Evolutionary conservation across 192 early-diverging fungal species (phyloP).

Genomic region (Coemansia sp.): DNA sequence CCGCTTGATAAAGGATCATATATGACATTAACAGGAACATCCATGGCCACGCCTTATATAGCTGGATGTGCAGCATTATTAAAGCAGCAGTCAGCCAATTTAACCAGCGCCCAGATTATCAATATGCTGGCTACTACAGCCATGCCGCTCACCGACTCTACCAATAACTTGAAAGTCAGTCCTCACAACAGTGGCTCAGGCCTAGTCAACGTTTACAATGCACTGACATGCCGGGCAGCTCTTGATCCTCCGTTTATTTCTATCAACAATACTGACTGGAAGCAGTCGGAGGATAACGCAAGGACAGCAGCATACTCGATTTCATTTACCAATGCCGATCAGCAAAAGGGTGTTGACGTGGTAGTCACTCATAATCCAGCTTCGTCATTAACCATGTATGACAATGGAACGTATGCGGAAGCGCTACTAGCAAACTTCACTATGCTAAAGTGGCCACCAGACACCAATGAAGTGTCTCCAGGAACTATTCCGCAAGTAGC

Average conservation of each 20-base stretch:
- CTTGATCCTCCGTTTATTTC: constrained; percentile 59
- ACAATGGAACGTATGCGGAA: constrained; percentile 3
- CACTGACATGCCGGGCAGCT: constrained; percentile 52
- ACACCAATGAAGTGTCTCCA: neutral
- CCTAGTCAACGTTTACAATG: constrained; percentile 65
- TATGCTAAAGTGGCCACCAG: constrained; percentile 7
- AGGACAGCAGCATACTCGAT: neutral
- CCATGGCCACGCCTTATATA: constrained; percentile 75
- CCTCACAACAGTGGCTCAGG: constrained; percentile 62
- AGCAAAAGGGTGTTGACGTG: constrained; percentile 2
- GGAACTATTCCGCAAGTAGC: constrained; percentile 9
- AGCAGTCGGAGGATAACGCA: neutral
- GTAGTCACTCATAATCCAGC: constrained; percentile 1
- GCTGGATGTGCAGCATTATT: constrained; percentile 67
- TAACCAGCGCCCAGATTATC: constrained; percentile 13
- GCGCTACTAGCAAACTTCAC: neutral
- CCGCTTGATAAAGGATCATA: constrained; percentile 44
- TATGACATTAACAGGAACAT: constrained; percentile 62
- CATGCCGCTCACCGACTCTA: constrained; percentile 44
- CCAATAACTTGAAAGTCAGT: constrained; percentile 22
- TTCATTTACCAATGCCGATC: constrained; percentile 10
- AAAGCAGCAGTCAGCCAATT: constrained; percentile 47
- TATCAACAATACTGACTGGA: constrained; percentile 35
- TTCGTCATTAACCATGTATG: constrained; percentile 27
- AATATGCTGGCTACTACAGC: constrained; percentile 55